Conservation (phyloP, 2,329 filamentous ascomycete genomes). For the Coniochaeta sp. region DNA sequence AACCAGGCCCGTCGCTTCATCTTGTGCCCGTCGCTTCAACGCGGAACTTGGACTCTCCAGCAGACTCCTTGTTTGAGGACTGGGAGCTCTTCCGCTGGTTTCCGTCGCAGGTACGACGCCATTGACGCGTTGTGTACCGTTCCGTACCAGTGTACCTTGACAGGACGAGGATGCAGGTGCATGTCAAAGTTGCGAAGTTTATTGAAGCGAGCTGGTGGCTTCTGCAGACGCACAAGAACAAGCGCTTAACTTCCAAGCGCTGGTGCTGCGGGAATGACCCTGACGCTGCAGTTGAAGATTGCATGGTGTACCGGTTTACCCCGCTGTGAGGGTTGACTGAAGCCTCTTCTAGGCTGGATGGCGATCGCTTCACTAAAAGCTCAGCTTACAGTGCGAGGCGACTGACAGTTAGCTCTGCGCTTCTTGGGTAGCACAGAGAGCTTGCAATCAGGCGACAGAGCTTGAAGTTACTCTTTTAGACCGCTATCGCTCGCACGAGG, state of each 20-base stretch:
- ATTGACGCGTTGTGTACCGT: too few relatives aligned
- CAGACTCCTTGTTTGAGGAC: neutral
- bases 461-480: too few relatives aligned
- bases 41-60: neutral
- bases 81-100: neutral
- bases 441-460: too few relatives aligned
- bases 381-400: neutral
- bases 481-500: too few relatives aligned
- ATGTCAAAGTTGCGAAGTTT: too few relatives aligned
- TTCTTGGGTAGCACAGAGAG: too few relatives aligned
- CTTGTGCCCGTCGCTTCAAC: slow-evolving; percentile 3
- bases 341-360: too few relatives aligned
- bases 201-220: neutral
- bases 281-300: neutral
- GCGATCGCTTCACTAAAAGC: neutral
- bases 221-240: neutral
- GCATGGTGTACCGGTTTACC: neutral
- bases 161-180: neutral
- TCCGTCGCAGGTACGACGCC: neutral
- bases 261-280: neutral
- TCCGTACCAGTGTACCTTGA: too few relatives aligned
- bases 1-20: neutral
- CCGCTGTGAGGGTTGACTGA: neutral
- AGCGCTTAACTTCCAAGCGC: neutral
- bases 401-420: neutral